Base-by-base conservation (phyloP, 2,329 filamentous ascomycete species). In the Coniochaeta sp. region DNA sequence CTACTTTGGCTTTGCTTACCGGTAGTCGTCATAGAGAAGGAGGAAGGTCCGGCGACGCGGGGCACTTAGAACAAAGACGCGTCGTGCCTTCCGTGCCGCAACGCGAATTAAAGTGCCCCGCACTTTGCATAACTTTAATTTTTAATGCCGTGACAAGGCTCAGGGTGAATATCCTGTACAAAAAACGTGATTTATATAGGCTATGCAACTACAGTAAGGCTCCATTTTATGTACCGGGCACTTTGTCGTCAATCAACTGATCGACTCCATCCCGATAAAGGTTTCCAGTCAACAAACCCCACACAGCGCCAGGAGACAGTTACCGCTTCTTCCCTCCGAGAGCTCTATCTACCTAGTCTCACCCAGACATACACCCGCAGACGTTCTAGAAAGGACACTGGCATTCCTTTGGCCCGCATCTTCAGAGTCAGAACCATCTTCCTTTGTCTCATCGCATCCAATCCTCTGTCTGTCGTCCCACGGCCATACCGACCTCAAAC, bases 401-500 rank as follows among this genome's bases (percentile, higher is more conserved):
- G 9, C 47, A 52, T 52, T 52, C 24, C 47, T 26, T 52, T 52
- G 4, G 16, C 6, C 2, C 47, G 44, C 47, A 7, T 24, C 19
- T 24, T 26, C 26, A 58, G 32, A 57, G 17, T 55, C 22, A 38
- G 8, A 36, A 42, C 2, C 32, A 30, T 58, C 44, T 4, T 38
- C 12, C 17, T 24, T 42, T 26, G 19, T n/a, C 26, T 17, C 6
- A 30, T 26, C 24, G 47, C 58, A 56, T 65, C n/a, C n/a, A n/a
- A 71, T 17, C 12, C 24, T 22, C 26, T 22, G 10, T 47, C 6
- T 4, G 3, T 8, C 12, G 34, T 36, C 34, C 34, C 22, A 26
- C 47, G 47, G 26, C n/a, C n/a, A 28, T 28, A 52, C 30, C 47
- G 47, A 52, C 47, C 42, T 34, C 30, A 22, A 36, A 77, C 70